Conservation (phyloP, 306 rosid species). For the Lupinus albus region DNA sequence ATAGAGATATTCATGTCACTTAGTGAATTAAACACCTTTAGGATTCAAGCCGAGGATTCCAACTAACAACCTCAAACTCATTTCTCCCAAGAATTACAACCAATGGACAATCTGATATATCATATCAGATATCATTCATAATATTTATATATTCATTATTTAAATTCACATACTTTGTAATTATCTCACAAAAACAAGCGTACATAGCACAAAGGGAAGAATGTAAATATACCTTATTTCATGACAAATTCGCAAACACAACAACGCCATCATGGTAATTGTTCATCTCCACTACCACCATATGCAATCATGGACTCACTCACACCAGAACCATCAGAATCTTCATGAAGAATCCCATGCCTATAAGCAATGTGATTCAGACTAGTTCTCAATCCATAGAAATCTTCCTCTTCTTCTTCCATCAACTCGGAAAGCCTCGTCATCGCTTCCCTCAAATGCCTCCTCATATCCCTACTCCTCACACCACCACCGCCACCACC, state of each 20-base stretch:
- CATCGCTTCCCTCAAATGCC: constrained; percentile 45
- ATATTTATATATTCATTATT: too few species aligned
- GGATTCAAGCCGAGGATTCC: too few species aligned
- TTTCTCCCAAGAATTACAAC: too few species aligned
- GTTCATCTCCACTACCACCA: constrained; percentile 15
- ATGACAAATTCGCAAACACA: constrained; percentile 20
- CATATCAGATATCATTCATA: too few species aligned
- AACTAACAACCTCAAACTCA: too few species aligned
- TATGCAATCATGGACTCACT: neutral
- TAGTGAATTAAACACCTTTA: too few species aligned
- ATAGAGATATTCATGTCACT: too few species aligned
- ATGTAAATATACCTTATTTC: neutral
- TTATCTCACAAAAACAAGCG: too few species aligned
- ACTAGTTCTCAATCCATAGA: constrained; percentile 58
- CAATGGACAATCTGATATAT: too few species aligned
- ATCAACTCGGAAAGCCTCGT: constrained; percentile 51
- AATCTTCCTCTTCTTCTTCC: constrained; percentile 56
- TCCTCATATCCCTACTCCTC: constrained; percentile 26
- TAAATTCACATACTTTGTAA: too few species aligned
- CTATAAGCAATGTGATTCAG: constrained; percentile 65
- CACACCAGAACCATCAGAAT: constrained; percentile 3
- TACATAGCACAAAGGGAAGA: too few species aligned
- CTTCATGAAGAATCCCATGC: constrained; percentile 35
- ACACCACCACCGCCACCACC: constrained; percentile 26
- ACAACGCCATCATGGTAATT: neutral